Conservation (phyloP, 2,329 filamentous ascomycete genomes). For the Dothideomycetidae sp. region DNA sequence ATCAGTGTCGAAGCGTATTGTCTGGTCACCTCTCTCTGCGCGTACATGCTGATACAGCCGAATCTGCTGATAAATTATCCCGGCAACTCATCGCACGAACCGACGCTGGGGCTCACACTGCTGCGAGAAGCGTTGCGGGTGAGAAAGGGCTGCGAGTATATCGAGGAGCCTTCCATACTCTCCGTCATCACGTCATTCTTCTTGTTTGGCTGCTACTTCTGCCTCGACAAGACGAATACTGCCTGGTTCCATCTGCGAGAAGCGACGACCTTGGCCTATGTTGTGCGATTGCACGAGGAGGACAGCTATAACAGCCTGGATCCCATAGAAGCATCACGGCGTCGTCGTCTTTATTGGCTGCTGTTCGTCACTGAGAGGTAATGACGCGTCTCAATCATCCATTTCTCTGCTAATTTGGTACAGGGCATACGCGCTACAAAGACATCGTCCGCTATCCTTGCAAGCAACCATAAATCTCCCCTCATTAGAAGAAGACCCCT, state of each 20-base stretch:
- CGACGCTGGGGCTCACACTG: constrained; percentile 40
- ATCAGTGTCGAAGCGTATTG: constrained; percentile 42
- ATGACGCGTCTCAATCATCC: not conserved
- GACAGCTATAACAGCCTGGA: constrained; percentile 37
- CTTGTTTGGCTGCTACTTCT: constrained; percentile 46
- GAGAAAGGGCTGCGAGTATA: constrained; percentile 42
- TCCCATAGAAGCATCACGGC: constrained; percentile 38
- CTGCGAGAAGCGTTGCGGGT: constrained; percentile 44
- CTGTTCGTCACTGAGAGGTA: constrained; percentile 49
- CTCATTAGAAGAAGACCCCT: constrained; percentile 34
- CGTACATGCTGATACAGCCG: constrained; percentile 36
- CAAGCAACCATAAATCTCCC: constrained; percentile 44
- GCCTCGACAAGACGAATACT: constrained; percentile 46
- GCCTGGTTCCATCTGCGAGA: constrained; percentile 50
- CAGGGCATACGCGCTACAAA: constrained; percentile 49
- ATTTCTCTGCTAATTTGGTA: constrained; percentile 2
- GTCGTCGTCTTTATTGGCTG: constrained; percentile 46
- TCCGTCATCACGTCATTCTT: constrained; percentile 51
- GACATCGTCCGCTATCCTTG: constrained; percentile 48
- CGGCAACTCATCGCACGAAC: constrained; percentile 18
- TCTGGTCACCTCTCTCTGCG: constrained; percentile 38
- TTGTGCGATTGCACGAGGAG: constrained; percentile 46
- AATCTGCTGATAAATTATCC: constrained; percentile 34
- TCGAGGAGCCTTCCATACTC: constrained; percentile 40
- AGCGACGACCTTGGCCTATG: constrained; percentile 45